Conservation (phyloP, 345 rosid species). For the Eucalyptus curtisii region DNA sequence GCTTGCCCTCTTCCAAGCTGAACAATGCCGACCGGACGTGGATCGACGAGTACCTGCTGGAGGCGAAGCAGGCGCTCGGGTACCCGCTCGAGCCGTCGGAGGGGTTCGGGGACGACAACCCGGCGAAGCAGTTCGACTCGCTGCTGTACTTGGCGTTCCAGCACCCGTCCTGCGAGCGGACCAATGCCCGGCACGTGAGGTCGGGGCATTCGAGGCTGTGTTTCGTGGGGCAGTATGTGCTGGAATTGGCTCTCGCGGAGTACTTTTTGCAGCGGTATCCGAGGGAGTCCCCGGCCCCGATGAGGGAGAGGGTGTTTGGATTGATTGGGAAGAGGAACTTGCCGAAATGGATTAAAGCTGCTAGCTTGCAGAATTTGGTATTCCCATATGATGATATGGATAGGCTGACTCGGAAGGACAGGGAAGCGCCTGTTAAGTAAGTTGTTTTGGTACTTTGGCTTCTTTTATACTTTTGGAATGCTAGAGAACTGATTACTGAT, state of each 20-base stretch:
- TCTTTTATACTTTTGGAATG: not conserved
- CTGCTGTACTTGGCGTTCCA: slow-evolving; percentile 79
- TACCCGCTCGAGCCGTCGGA: slow-evolving; percentile 71
- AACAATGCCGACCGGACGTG: slow-evolving; percentile 81
- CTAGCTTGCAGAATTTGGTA: slow-evolving; percentile 76
- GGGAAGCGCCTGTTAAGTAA: slow-evolving; percentile 89
- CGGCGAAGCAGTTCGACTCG: slow-evolving; percentile 88
- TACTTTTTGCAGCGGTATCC: slow-evolving; percentile 89
- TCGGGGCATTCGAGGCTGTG: slow-evolving; percentile 73
- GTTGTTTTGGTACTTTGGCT: slow-evolving; percentile 7
- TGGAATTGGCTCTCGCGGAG: slow-evolving; percentile 76
- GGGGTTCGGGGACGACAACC: slow-evolving; percentile 61
- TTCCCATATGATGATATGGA: slow-evolving; percentile 93
- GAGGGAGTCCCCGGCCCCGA: slow-evolving; percentile 76
- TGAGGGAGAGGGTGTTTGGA: slow-evolving; percentile 90
- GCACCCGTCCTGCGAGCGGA: slow-evolving; percentile 84
- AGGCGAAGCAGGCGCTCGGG: slow-evolving; percentile 92
- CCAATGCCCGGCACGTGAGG: slow-evolving; percentile 71
- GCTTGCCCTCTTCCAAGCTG: slow-evolving; percentile 69
- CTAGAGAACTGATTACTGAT: not conserved
- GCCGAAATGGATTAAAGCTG: slow-evolving; percentile 83
- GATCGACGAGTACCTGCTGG: slow-evolving; percentile 87
- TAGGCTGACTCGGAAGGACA: slow-evolving; percentile 52
- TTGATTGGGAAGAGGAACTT: slow-evolving; percentile 88
- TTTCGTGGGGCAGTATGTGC: slow-evolving; percentile 87